phyloP scores from a whole-genome alignment of 176 grass and related monocot genomes.

The Carex myosuroides region DNA sequence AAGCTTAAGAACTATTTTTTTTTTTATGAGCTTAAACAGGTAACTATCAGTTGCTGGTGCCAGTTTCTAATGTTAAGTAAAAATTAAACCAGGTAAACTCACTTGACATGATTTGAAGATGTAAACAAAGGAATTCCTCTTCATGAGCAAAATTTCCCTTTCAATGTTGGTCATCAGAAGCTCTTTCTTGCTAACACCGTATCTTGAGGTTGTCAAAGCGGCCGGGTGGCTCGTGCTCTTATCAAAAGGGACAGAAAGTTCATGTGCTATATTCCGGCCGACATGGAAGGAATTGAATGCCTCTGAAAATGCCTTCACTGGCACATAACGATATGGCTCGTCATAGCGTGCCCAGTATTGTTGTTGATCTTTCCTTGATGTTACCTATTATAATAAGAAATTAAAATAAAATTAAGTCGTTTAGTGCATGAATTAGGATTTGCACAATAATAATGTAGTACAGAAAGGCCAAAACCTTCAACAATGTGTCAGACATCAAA shows the following conservation, averaged over 20 bases:
- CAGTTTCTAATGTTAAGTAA: not conserved
- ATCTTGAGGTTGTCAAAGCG: conserved; percentile 70
- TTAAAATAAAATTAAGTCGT: conserved; percentile 15
- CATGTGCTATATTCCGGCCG: conserved; percentile 41
- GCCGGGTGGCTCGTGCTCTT: conserved; percentile 65
- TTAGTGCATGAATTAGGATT: not conserved
- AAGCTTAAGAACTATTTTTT: not conserved
- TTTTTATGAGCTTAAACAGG: not conserved
- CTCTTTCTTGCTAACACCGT: conserved; percentile 52
- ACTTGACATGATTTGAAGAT: conserved; percentile 77
- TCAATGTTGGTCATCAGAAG: conserved; percentile 66
- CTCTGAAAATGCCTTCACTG: conserved; percentile 78
- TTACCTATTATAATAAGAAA: conserved; percentile 53
- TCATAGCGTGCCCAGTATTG: conserved; percentile 70
- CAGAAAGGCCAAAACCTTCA: not conserved
- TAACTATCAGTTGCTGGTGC: not conserved
- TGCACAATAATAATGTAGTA: not conserved
- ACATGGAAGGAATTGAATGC: conserved; percentile 67
- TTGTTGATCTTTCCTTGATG: conserved; percentile 84
- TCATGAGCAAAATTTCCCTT: conserved; percentile 91
- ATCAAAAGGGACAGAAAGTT: conserved; percentile 66
- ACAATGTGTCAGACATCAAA: not conserved
- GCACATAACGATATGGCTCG: conserved; percentile 51
- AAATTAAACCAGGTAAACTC: conserved; percentile 7
- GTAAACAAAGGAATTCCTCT: conserved; percentile 90